Base-by-base conservation (phyloP, 306 rosid species). In the Ochetophila trinervis region DNA sequence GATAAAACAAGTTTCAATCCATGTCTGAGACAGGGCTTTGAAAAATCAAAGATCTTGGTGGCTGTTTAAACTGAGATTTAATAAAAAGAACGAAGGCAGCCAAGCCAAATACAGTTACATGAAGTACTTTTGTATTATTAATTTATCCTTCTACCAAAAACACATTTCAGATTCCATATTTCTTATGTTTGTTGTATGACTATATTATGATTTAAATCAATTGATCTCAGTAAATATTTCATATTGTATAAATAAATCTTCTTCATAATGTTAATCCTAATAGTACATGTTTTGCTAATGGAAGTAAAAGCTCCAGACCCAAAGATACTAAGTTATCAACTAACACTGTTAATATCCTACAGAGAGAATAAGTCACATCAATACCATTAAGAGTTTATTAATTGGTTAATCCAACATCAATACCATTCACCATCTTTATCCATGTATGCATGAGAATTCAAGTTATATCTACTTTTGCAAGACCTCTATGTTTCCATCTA, bases 321-420 rank as follows among this genome's bases (percentile, higher is more conserved):
- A 40, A 40, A 40, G 45, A 10, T 40, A 40, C 45, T 40, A 40
- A 40, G 45, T 40, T 40, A 40, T 40, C 45, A 6, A 12, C 13
- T 40, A 40, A 9, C 8, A 40, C 14, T 1, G 45, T 40, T 9
- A 40, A 8, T 40, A 40, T 40, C 45, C 45, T 8, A 40, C 12
- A 40, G 45, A 40, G 45, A 0, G 14, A 40, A 10, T 40, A 40
- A 12, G 45, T 8, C 1, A 40, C 45, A 40, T 9, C 32, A 48
- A 42, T 21, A 34, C 9, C 15, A 48, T 50, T 49, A 52, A 12
- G 32, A 27, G 61, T 53, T 56, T 64, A 50, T 20, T 16, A 68
- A 17, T 20, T 58, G 67, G 45, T 65, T 51, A 57, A 62, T 52
- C 49, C n/a, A 66, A 66, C 65, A 32, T 27, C 51, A 23, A 11